Evolutionary conservation across 1,284 basidiomycete genomes (phyloP).

Genomic region (Cutaneotrichosporon sp.): DNA sequence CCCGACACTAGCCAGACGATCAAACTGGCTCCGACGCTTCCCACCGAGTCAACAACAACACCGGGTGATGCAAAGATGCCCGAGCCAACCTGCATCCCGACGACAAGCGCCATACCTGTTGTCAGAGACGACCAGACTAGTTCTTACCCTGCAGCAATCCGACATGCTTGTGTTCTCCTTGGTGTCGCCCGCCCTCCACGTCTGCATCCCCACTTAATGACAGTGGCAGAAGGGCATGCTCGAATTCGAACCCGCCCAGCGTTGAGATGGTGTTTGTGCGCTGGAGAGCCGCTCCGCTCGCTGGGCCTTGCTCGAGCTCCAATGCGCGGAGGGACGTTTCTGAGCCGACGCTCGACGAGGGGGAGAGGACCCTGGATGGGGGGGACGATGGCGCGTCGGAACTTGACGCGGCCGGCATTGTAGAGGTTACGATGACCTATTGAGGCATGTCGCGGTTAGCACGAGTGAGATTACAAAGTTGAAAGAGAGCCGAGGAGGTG

Average conservation of each 20-base stretch:
- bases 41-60: slow-evolving; percentile 78
- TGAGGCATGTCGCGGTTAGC: background rate
- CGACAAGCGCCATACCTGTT: slow-evolving; percentile 75
- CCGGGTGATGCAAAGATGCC: slow-evolving; percentile 92
- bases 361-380: slow-evolving; percentile 26
- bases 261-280: slow-evolving; percentile 57
- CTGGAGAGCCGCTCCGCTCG: slow-evolving; percentile 39
- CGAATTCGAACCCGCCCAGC: slow-evolving; percentile 64
- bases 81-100: slow-evolving; percentile 82
- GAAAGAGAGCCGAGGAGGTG: background rate
- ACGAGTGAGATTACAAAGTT: background rate
- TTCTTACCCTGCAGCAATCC: slow-evolving; percentile 66
- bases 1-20: slow-evolving; percentile 74
- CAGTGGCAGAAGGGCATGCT: slow-evolving; percentile 68
- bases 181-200: slow-evolving; percentile 53
- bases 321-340: slow-evolving; percentile 64
- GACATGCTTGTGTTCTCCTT: slow-evolving; percentile 63
- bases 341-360: slow-evolving; percentile 48
- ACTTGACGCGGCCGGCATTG: background rate
- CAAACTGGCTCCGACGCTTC: slow-evolving; percentile 77
- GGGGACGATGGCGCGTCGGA: background rate
- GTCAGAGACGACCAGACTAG: background rate
- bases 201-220: slow-evolving; percentile 60
- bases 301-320: slow-evolving; percentile 55
- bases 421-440: background rate